A percentile compares a stretch with the other conserved stretches of the same genome.
These are phyloP conservation scores for Elasticomyces elasticus DNA, from an alignment of 495 filamentous ascomycete genomes.

Conservation along the genomic window DNA sequence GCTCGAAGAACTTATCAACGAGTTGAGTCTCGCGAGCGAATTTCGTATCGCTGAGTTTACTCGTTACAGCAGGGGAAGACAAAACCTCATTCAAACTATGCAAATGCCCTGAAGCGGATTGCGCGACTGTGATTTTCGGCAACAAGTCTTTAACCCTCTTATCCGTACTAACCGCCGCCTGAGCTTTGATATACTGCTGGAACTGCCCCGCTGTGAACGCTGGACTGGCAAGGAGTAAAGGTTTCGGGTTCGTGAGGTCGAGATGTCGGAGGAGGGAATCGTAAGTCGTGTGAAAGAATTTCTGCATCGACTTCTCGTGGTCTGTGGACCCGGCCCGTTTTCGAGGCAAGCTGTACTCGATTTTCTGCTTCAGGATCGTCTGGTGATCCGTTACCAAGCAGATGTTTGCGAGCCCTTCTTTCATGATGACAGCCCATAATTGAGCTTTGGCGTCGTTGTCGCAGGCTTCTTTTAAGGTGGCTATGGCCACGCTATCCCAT, in stretches of 20 bases:
- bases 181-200: conserved; percentile 64
- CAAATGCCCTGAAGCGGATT: conserved; percentile 73
- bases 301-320: conserved; percentile 55
- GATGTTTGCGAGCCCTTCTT: conserved; percentile 86
- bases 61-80: conserved; percentile 62
- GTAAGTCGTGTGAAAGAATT: conserved; percentile 72
- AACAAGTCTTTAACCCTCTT: conserved; percentile 34
- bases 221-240: conserved; percentile 79
- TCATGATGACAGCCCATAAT: conserved; percentile 83
- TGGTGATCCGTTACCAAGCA: conserved; percentile 87
- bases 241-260: conserved; percentile 57
- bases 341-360: conserved; percentile 74
- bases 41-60: conserved; percentile 69
- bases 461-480: conserved; percentile 66
- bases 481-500: conserved; percentile 84
- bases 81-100: conserved; percentile 81
- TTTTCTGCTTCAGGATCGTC: conserved; percentile 74
- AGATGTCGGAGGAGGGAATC: conserved; percentile 67
- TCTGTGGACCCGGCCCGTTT: conserved; percentile 41
- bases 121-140: conserved; percentile 60
- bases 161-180: conserved; percentile 55
- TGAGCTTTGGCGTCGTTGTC: conserved; percentile 61
- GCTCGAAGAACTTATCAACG: conserved; percentile 76
- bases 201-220: conserved; percentile 79
- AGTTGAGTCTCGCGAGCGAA: conserved; percentile 74